Evolutionary conservation across 257 asterid genomes (phyloP).

Genomic region (Eustoma russellianum): DNA sequence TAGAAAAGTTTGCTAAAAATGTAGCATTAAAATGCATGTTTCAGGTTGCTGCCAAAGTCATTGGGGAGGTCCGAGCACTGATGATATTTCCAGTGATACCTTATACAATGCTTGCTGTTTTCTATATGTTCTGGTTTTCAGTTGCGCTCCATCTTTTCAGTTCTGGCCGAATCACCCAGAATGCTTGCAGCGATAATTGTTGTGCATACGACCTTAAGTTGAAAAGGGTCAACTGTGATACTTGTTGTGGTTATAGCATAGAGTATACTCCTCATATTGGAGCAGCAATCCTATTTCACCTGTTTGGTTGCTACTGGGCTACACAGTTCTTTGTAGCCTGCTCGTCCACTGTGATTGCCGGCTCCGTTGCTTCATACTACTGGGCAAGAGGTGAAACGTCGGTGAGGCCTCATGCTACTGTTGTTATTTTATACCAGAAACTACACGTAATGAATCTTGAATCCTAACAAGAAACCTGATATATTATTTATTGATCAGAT

Average conservation of each 20-base stretch:
- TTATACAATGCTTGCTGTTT: slow-evolving; percentile 60
- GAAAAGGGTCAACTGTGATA: slow-evolving; percentile 65
- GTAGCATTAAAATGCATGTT: slow-evolving; percentile 12
- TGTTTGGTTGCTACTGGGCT: slow-evolving; percentile 93
- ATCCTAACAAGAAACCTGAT: too few relatives aligned
- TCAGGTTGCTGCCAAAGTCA: slow-evolving; percentile 99
- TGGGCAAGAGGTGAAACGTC: slow-evolving; percentile 88
- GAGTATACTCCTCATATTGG: slow-evolving; percentile 68
- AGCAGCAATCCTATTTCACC: slow-evolving; percentile 82
- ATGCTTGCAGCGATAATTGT: slow-evolving; percentile 73
- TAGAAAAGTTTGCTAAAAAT: background rate
- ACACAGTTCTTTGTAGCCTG: slow-evolving; percentile 71
- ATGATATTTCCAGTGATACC: slow-evolving; percentile 85
- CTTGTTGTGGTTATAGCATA: slow-evolving; percentile 86
- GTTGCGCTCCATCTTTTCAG: slow-evolving; percentile 92
- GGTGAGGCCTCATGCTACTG: slow-evolving; percentile 32
- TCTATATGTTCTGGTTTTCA: slow-evolving; percentile 90
- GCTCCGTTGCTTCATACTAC: slow-evolving; percentile 93
- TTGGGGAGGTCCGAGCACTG: slow-evolving; percentile 91
- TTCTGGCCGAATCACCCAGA: slow-evolving; percentile 71
- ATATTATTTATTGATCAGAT: too few relatives aligned
- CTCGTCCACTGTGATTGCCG: slow-evolving; percentile 85
- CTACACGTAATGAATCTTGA: too few relatives aligned
- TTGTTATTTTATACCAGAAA: too few relatives aligned
- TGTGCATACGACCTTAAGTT: slow-evolving; percentile 91